Evolutionary conservation across 768 basidiomycete species (phyloP).

Genomic region (Pilatotrama ljubarskyi): DNA sequence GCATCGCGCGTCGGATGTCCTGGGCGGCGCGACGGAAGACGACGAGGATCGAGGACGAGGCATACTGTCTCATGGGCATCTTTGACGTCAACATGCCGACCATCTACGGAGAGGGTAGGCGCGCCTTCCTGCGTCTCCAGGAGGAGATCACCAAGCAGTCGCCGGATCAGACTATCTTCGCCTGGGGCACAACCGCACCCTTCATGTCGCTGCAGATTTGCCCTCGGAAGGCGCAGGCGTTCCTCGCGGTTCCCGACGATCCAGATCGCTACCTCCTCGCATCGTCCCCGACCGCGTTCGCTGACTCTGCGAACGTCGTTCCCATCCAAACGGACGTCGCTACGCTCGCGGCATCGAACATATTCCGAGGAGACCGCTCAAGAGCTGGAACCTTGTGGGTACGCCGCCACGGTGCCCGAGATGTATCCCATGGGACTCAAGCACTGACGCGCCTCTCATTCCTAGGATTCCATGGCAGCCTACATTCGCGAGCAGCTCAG

Average conservation of each 20-base stretch:
- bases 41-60: constrained; percentile 18
- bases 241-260: constrained; percentile 2
- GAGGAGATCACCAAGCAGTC: constrained; percentile 16
- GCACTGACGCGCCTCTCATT: background rate
- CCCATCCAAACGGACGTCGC: constrained; percentile 5
- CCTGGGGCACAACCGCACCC: constrained; percentile 8
- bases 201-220: background rate
- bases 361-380: background rate
- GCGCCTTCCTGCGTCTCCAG: constrained; percentile 15
- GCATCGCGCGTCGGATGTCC: constrained; percentile 19
- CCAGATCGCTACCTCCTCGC: constrained; percentile 15
- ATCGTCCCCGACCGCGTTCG: constrained; percentile 11
- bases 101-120: constrained; percentile 14
- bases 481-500: too few species aligned
- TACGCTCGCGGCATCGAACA: background rate
- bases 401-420: background rate
- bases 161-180: constrained; percentile 16
- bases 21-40: constrained; percentile 17
- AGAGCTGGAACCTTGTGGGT: background rate
- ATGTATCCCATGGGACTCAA: background rate
- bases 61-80: constrained; percentile 19
- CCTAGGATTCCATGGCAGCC: background rate
- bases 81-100: constrained; percentile 19
- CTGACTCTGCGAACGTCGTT: background rate
- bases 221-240: background rate